phyloP scores from a whole-genome alignment of 768 basidiomycete species.

The Galerina marginata region DNA sequence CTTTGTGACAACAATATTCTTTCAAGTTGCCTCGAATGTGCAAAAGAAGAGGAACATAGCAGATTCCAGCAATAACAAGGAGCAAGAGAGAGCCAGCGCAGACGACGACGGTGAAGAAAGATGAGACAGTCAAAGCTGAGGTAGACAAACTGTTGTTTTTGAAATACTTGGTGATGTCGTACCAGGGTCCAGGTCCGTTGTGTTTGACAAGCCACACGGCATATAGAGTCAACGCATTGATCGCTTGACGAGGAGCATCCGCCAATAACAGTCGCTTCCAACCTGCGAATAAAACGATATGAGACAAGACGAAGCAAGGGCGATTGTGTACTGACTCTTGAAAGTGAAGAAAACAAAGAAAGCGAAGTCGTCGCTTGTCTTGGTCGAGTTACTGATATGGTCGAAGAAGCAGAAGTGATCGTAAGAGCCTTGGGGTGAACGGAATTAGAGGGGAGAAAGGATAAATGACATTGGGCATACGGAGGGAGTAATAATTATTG shows the following conservation, averaged over 20 bases:
- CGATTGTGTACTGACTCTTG: slow-evolving; percentile 70
- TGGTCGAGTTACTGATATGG: slow-evolving; percentile 94
- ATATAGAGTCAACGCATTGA: slow-evolving; percentile 97
- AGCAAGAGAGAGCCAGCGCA: slow-evolving; percentile 85
- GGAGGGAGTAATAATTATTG: slow-evolving; percentile 94
- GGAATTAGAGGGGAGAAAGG: slow-evolving; percentile 11
- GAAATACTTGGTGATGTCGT: slow-evolving; percentile 81
- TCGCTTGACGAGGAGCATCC: slow-evolving; percentile 95
- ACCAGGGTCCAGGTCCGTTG: slow-evolving; percentile 57
- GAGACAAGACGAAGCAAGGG: background rate
- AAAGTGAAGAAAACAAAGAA: slow-evolving; percentile 99
- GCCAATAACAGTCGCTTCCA: slow-evolving; percentile 67
- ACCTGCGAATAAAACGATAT: slow-evolving; percentile 27
- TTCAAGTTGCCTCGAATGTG: slow-evolving; percentile 98
- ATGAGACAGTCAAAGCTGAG: slow-evolving; percentile 84
- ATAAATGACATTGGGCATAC: slow-evolving; percentile 51
- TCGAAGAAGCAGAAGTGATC: slow-evolving; percentile 99
- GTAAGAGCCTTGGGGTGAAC: slow-evolving; percentile 72
- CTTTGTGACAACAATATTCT: slow-evolving; percentile 99
- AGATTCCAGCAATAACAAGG: slow-evolving; percentile 82
- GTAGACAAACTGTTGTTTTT: slow-evolving; percentile 75
- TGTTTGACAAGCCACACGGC: slow-evolving; percentile 69
- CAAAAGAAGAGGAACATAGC: slow-evolving; percentile 92
- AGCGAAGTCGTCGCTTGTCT: slow-evolving; percentile 95
- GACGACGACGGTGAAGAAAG: slow-evolving; percentile 88